phyloP scores from a whole-genome alignment of 2,329 filamentous ascomycete genomes.

The Ophioceras dolichostomum region DNA sequence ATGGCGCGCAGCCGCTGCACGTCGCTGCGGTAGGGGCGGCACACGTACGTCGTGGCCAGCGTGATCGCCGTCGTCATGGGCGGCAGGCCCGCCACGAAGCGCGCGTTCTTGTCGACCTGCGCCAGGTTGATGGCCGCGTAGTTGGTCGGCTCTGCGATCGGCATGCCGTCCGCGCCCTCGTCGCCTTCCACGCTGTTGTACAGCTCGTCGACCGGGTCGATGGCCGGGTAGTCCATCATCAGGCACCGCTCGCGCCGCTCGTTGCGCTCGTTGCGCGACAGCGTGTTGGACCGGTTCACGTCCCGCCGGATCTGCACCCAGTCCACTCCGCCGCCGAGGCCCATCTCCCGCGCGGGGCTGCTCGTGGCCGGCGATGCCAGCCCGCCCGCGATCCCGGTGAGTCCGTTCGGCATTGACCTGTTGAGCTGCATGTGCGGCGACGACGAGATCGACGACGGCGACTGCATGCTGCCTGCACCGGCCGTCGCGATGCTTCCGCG shows the following conservation, averaged over 20 bases:
- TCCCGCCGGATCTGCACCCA: conserved; percentile 98
- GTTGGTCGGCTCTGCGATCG: conserved; percentile 71
- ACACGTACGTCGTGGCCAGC: conserved; percentile 83
- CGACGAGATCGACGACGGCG: too few species aligned
- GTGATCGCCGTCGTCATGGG: conserved; percentile 70
- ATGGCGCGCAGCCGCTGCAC: conserved; percentile 88
- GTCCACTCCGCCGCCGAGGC: conserved; percentile 53
- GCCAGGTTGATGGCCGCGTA: conserved; percentile 69
- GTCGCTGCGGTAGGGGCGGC: conserved; percentile 86
- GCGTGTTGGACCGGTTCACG: conserved; percentile 86
- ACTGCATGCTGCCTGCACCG: conserved; percentile 29
- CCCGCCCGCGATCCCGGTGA: conserved; percentile 32
- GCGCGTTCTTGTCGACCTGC: conserved; percentile 89
- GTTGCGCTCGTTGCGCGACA: conserved; percentile 75
- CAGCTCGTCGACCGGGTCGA: conserved; percentile 83
- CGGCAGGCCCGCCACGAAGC: conserved; percentile 76
- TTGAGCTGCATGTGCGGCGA: conserved; percentile 17
- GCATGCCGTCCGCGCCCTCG: conserved; percentile 73
- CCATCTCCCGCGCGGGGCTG: conserved; percentile 58
- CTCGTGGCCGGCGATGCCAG: conserved; percentile 18
- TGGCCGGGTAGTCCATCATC: conserved; percentile 82
- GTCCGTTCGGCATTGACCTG: conserved; percentile 25
- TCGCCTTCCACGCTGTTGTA: conserved; percentile 79
- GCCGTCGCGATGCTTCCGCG: conserved; percentile 66
- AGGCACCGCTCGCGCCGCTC: conserved; percentile 84